phyloP scores from a whole-genome alignment of 1,284 basidiomycete genomes.

The Trametes polyzona region DNA sequence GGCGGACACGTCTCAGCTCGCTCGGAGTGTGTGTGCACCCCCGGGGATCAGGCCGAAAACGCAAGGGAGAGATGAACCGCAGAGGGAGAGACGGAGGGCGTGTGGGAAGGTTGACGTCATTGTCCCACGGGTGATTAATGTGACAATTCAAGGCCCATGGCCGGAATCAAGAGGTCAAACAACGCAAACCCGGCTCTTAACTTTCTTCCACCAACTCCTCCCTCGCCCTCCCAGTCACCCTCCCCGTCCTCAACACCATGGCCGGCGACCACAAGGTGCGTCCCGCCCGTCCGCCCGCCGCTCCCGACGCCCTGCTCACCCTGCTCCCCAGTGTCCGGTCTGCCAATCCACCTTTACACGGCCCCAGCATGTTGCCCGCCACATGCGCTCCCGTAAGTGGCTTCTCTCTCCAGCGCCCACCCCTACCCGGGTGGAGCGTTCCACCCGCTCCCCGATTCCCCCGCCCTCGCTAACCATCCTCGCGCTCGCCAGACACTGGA shows the following conservation, averaged over 20 bases:
- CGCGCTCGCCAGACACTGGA: conserved; percentile 71
- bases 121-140: conserved; percentile 27
- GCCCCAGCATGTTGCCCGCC: conserved; percentile 88
- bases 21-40: neutral
- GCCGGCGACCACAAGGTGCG: conserved; percentile 45
- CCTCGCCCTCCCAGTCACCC: conserved; percentile 1
- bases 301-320: conserved; percentile 14
- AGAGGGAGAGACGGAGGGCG: neutral
- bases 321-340: conserved; percentile 58
- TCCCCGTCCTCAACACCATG: conserved; percentile 28
- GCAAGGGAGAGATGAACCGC: neutral
- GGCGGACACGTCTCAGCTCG: neutral
- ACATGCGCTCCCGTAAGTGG: conserved; percentile 85
- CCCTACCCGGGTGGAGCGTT: conserved; percentile 19
- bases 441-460: conserved; percentile 20
- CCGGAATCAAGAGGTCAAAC: conserved; percentile 15
- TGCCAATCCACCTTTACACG: conserved; percentile 88
- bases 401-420: conserved; percentile 18
- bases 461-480: conserved; percentile 21
- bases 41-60: neutral
- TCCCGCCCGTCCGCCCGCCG: conserved; percentile 17
- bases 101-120: conserved; percentile 25
- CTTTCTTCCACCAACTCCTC: conserved; percentile 27
- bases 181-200: conserved; percentile 20
- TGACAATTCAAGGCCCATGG: conserved; percentile 16